Base-by-base conservation (phyloP, 192 early-diverging fungal species). In the Backusella tuberculispora region DNA sequence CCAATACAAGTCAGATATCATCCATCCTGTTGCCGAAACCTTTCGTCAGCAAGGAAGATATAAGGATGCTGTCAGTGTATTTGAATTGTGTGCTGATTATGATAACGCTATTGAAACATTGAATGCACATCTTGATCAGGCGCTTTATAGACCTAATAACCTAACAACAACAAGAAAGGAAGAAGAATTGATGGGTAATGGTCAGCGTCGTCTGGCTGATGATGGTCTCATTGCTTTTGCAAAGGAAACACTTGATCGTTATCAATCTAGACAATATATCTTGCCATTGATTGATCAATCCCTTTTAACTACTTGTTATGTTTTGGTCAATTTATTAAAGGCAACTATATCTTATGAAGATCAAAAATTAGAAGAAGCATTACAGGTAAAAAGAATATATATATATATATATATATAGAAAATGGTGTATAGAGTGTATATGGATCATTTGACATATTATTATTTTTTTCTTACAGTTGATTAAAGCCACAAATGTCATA, bases 1-100 rank as follows among this genome's bases (percentile, higher is more conserved):
- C 19, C 91, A 92, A 69, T 91, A 94, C 73, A 72, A 91, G 40
- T 84, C 88, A 45, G 72, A 82, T 6, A 89, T 98, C 29, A 81
- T 91, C 2, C 76, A 87, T 6, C 85, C 85, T 37, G 85, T 94
- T 21, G 96, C 95, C 9, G 85, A 91, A 72, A 85, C 88, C 21
- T 91, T 90, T 65, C 90, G 88, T 29, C 83, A 88, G 41, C 86
- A 91, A 64, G 93, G 93, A 1, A 83, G 85, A 4, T 85, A 94
- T 37, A 84, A 83, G n/a, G 94, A 97, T 74, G 90, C 94, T 3
- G 86, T 96, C 29, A 77, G 88, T 71, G 79, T 97, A 53, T 94
- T 90, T 74, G 88, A 95, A 77, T 37, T 63, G 15, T 13, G 19
- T 3, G 64, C 75, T 74, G 71, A 79, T 29, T 84, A 78, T 46